Percentiles rank a stretch among this genome's conserved stretches.
Conservation (phyloP, 345 rosid species). For the Rhodamnia rubescens region DNA sequence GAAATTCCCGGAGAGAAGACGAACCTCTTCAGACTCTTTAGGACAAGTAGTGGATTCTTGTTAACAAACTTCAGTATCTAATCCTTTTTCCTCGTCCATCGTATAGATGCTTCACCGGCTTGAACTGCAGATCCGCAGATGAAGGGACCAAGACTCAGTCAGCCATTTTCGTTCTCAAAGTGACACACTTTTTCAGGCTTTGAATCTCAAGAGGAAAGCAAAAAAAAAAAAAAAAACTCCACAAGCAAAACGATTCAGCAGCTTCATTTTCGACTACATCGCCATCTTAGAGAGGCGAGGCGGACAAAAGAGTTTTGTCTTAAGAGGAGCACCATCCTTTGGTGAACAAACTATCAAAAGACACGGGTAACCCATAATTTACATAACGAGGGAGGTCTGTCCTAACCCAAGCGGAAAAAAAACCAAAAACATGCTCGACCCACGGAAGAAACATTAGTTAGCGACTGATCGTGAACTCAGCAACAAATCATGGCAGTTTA, state of each 20-base stretch:
- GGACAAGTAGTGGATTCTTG: background rate
- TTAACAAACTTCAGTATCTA: background rate
- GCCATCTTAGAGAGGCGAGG: background rate
- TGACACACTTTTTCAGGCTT: no score
- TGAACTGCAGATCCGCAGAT: background rate
- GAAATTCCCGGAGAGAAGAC: no score
- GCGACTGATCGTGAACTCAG: background rate
- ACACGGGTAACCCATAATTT: background rate
- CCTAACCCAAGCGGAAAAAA: background rate
- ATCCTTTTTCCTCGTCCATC: background rate
- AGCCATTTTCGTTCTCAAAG: no score
- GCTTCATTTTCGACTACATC: background rate
- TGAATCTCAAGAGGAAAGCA: no score
- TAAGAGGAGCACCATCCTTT: background rate
- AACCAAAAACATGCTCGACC: background rate
- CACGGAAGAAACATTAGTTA: background rate
- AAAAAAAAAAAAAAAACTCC: background rate
- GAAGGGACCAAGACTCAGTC: background rate
- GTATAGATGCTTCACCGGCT: background rate
- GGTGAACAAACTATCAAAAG: background rate
- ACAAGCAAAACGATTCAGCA: no score
- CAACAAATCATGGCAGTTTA: background rate
- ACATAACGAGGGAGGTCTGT: background rate
- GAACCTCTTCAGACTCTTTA: background rate
- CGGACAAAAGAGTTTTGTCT: background rate